phyloP scores from a whole-genome alignment of 1,139 yeast genomes.

The Blastobotrys ciferrii region DNA sequence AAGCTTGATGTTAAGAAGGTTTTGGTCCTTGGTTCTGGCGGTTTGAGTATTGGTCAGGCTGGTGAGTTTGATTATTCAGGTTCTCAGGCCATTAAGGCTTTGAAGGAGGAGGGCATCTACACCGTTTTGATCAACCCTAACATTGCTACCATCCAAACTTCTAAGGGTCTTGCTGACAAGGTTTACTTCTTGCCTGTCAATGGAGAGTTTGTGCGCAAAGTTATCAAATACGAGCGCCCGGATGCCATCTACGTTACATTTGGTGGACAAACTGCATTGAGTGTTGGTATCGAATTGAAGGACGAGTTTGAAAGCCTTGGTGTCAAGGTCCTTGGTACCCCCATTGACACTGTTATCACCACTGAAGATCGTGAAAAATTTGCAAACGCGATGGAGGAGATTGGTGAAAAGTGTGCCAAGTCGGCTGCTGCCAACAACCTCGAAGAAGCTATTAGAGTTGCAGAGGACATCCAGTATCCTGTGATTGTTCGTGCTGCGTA shows the following conservation, averaged over 20 bases:
- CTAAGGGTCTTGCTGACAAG: conserved; percentile 96
- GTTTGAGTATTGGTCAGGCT: conserved; percentile 98
- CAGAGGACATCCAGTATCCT: conserved; percentile 86
- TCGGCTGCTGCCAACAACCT: conserved; percentile 81
- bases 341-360: conserved; percentile 90
- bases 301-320: conserved; percentile 92
- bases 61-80: conserved; percentile 99
- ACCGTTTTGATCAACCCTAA: conserved; percentile 95
- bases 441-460: conserved; percentile 82
- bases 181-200: conserved; percentile 96
- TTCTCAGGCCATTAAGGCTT: conserved; percentile 74
- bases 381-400: conserved; percentile 92
- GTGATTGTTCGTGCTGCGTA: conserved; percentile 97
- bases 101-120: conserved; percentile 96
- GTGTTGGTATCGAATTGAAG: conserved; percentile 92
- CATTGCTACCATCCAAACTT: conserved; percentile 97
- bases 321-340: conserved; percentile 95
- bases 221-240: conserved; percentile 90
- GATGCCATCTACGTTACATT: conserved; percentile 96
- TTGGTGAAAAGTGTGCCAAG: conserved; percentile 90
- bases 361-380: conserved; percentile 97
- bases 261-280: conserved; percentile 98
- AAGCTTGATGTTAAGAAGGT: conserved; percentile 87
- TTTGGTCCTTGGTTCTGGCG: conserved; percentile 96
- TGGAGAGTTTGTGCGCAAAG: conserved; percentile 93